Percentiles rank a stretch among this genome's conserved stretches.
These are phyloP conservation scores for Gaertneriomyces sp. DNA, from an alignment of 192 early-diverging fungal species.

Conservation along the genomic window DNA sequence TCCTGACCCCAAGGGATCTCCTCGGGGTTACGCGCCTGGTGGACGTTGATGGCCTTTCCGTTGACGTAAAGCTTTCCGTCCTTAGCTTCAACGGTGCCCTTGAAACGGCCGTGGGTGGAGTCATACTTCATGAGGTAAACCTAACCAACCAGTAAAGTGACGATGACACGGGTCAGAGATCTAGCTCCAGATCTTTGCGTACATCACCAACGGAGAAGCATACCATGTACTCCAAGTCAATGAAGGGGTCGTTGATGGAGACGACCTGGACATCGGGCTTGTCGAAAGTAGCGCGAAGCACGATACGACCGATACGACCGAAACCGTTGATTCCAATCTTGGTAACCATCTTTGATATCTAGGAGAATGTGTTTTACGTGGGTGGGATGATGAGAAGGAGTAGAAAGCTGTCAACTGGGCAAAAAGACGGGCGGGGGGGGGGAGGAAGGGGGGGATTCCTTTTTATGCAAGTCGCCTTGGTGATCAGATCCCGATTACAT, in stretches of 20 bases:
- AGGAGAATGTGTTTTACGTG: slow-evolving; percentile 4
- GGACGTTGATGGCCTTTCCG: slow-evolving; percentile 74
- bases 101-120: slow-evolving; percentile 95
- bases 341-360: slow-evolving; percentile 5
- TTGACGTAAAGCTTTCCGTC: slow-evolving; percentile 89
- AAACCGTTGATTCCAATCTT: slow-evolving; percentile 69
- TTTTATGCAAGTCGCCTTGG: no score
- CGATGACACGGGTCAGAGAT: no score
- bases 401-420: neutral
- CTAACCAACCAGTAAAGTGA: slow-evolving; percentile 34
- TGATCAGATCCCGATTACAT: no score
- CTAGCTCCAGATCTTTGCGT: neutral
- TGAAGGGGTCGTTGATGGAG: slow-evolving; percentile 97
- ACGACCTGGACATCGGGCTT: slow-evolving; percentile 65
- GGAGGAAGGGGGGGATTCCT: no score
- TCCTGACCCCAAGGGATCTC: slow-evolving; percentile 84
- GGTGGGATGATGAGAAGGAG: neutral
- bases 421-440: no score
- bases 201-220: neutral
- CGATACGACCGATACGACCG: slow-evolving; percentile 98
- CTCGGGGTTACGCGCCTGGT: slow-evolving; percentile 71
- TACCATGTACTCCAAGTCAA: slow-evolving; percentile 92
- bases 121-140: slow-evolving; percentile 97
- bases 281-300: slow-evolving; percentile 79
- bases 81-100: slow-evolving; percentile 74